A percentile compares a stretch with the other conserved stretches of the same genome.
phyloP scores from a whole-genome alignment of 2,329 filamentous ascomycete species.

The Verticillium albo-atrum region DNA sequence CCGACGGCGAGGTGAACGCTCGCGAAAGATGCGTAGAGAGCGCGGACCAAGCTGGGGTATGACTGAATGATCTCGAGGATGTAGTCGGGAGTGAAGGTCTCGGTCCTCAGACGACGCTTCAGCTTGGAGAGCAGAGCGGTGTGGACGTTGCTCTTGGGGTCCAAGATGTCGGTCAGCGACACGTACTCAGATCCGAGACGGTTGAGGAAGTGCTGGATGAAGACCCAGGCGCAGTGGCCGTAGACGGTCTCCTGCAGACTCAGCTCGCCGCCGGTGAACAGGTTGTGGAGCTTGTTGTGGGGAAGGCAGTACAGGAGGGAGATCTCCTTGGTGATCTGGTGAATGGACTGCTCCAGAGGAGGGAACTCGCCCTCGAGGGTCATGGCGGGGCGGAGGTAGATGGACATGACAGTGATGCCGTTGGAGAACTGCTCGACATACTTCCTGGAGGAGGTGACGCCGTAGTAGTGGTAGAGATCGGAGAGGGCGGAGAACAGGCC shows the following conservation, averaged over 20 bases:
- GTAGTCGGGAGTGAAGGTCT: constrained; percentile 97
- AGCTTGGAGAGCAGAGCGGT: constrained; percentile 53
- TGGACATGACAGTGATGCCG: constrained; percentile 93
- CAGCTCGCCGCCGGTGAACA: constrained; percentile 81
- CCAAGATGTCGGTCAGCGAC: constrained; percentile 76
- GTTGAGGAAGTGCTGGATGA: constrained; percentile 97
- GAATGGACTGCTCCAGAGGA: constrained; percentile 88
- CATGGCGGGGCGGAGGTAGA: constrained; percentile 77
- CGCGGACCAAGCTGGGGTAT: constrained; percentile 82
- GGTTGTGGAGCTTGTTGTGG: constrained; percentile 89
- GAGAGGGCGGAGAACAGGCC: constrained; percentile 94
- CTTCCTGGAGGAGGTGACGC: constrained; percentile 91
- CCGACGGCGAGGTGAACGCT: constrained; percentile 67
- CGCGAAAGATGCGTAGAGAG: constrained; percentile 88
- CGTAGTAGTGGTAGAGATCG: constrained; percentile 98
- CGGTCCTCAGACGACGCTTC: constrained; percentile 89
- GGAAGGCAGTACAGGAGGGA: constrained; percentile 96
- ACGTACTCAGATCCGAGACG: constrained; percentile 88
- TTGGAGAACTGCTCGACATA: constrained; percentile 99
- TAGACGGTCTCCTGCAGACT: constrained; percentile 97
- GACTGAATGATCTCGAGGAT: constrained; percentile 94
- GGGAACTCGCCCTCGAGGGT: constrained; percentile 58
- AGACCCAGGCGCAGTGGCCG: constrained; percentile 95
- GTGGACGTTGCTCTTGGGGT: constrained; percentile 57
- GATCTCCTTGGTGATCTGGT: constrained; percentile 98